Evolutionary conservation across 768 basidiomycete genomes (phyloP).

Genomic region (Lentinula lateritia): DNA sequence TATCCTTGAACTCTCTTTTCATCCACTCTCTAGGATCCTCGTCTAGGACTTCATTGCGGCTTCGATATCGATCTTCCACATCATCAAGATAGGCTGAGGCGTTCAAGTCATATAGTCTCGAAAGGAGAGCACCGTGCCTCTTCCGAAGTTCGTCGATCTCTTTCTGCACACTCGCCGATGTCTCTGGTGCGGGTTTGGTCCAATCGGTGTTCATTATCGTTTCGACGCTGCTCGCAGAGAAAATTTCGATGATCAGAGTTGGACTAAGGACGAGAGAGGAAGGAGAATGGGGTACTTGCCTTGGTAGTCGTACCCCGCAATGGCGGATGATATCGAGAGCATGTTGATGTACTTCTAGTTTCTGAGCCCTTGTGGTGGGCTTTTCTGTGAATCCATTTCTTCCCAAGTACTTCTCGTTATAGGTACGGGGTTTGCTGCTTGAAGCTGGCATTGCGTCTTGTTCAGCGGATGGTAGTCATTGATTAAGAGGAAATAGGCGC

Average conservation of each 20-base stretch:
- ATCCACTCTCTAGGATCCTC: conserved; percentile 3
- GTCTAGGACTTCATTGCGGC: background rate
- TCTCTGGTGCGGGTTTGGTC: background rate
- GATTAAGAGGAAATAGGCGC: background rate
- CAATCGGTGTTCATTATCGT: conserved; percentile 1
- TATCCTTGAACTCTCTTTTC: background rate
- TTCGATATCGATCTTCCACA: background rate
- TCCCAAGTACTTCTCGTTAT: background rate
- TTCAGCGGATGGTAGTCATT: no score
- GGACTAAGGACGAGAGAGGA: no score
- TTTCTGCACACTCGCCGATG: background rate
- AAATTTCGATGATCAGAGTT: no score
- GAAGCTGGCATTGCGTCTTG: background rate
- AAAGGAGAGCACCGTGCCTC: background rate
- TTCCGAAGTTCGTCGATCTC: background rate
- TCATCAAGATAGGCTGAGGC: background rate
- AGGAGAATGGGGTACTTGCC: background rate
- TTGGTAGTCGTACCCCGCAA: background rate
- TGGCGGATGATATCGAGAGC: background rate
- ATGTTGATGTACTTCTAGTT: background rate
- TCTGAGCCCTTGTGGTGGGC: background rate
- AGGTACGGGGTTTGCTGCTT: background rate
- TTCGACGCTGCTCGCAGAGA: background rate
- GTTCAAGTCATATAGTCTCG: conserved; percentile 3
- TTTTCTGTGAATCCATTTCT: conserved; percentile 2